phyloP scores from a whole-genome alignment of 2,329 filamentous ascomycete species.

The Fusarium vanettenii region DNA sequence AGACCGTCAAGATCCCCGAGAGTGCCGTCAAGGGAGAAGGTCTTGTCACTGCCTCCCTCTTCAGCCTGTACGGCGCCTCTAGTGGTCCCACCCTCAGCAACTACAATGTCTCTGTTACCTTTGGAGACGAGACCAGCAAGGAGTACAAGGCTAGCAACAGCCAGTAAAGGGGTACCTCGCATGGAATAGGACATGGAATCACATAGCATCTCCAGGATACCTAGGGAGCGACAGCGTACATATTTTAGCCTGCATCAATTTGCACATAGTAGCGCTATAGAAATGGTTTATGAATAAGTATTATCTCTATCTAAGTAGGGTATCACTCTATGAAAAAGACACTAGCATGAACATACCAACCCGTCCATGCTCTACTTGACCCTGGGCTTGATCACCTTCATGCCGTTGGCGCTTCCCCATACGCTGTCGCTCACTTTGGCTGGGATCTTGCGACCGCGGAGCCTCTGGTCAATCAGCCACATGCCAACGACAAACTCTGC shows the following conservation, averaged over 20 bases:
- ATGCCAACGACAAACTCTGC: slow-evolving; percentile 85
- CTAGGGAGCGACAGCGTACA: neutral
- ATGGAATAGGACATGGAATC: neutral
- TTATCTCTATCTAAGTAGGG: slow-evolving; percentile 36
- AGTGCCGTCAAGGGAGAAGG: slow-evolving; percentile 35
- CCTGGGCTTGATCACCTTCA: slow-evolving; percentile 53
- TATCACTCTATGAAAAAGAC: slow-evolving; percentile 41
- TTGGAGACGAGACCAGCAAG: slow-evolving; percentile 37
- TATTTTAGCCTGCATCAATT: neutral
- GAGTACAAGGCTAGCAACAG: slow-evolving; percentile 31
- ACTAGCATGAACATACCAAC: slow-evolving; percentile 7
- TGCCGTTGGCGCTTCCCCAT: slow-evolving; percentile 74
- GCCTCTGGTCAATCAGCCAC: slow-evolving; percentile 84
- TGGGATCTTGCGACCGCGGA: slow-evolving; percentile 84
- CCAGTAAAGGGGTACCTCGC: neutral
- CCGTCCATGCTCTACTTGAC: slow-evolving; percentile 28
- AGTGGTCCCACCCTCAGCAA: slow-evolving; percentile 32
- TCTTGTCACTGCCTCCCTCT: slow-evolving; percentile 41
- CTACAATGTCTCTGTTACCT: slow-evolving; percentile 42
- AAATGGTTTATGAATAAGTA: slow-evolving; percentile 1
- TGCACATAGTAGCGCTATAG: neutral
- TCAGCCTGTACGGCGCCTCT: slow-evolving; percentile 46
- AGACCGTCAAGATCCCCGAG: slow-evolving; percentile 43
- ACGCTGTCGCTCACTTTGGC: slow-evolving; percentile 77
- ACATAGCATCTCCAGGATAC: neutral